A percentile compares a stretch with the other conserved stretches of the same genome.
These are phyloP conservation scores for Starmerella sirachaensis DNA, from an alignment of 805 yeast species.

Conservation along the genomic window DNA sequence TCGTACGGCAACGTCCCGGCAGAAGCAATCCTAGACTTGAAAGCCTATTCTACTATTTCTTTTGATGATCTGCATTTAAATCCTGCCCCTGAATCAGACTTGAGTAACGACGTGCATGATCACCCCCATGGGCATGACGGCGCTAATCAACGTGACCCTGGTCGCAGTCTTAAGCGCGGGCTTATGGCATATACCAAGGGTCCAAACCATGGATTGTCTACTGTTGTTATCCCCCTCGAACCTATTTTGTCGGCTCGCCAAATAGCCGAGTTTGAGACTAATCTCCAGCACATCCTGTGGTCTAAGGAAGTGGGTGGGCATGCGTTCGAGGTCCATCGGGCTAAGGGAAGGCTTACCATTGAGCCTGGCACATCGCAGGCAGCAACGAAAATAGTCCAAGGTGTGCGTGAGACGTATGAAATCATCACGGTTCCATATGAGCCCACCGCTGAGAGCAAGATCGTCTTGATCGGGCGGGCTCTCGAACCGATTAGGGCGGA, in stretches of 20 bases:
- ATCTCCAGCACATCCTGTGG: constrained; percentile 70
- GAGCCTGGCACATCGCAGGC: not conserved
- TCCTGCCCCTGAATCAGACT: too few species aligned
- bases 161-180: too few species aligned
- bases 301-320: constrained; percentile 38
- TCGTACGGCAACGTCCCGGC: constrained; percentile 65
- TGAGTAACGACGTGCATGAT: not conserved
- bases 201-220: constrained; percentile 33
- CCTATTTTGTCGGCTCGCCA: constrained; percentile 29
- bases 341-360: constrained; percentile 49
- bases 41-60: constrained; percentile 44
- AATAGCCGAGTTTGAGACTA: constrained; percentile 41
- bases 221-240: constrained; percentile 38
- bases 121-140: not conserved
- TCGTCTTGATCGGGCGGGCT: constrained; percentile 68
- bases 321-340: constrained; percentile 59
- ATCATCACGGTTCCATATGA: constrained; percentile 39
- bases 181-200: too few species aligned
- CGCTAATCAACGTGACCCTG: too few species aligned
- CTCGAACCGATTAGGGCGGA: constrained; percentile 27
- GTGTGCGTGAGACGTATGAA: constrained; percentile 88
- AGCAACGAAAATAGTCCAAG: constrained; percentile 55
- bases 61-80: constrained; percentile 2
- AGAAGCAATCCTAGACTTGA: constrained; percentile 55
- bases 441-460: constrained; percentile 37